Evolutionary conservation across 2,329 filamentous ascomycete species (phyloP), one percentile per base, ranked within the genome.

Genomic region (Colletotrichum graminicola): DNA sequence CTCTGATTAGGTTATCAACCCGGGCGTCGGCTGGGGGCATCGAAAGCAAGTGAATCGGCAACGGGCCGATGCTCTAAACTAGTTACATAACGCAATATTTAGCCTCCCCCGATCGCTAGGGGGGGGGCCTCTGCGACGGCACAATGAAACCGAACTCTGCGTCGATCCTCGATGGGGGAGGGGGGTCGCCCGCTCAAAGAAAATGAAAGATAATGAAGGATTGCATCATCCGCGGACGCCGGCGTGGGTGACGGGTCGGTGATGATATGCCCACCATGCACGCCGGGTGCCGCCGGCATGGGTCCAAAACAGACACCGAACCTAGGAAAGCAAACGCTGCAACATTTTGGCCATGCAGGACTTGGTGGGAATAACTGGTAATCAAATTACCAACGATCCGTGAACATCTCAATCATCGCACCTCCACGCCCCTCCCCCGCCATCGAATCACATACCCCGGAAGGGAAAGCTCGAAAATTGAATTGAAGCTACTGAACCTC

Each of bases 151-250:
- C 34, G 34, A 56, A 26, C 5, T 39, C 32, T 26, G 54, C 21
- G 54, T 68, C 60, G 60, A 68, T 68, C 66, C 51, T 39, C 49
- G 18, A 41, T 29, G 26, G 29, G 41, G 54, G 12, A n/a, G 39
- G 39, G 12, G 8, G 41, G 18, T 3, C 16, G 41, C 6, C 18
- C 6, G 41, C 23, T 23, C 26, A 23, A 12, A 51, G 14, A 16
- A 18, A 51, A 29, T 5, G 8, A 34, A 32, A 8, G 2, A 55
- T 4, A 55, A 36, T 16, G 34, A 7, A n/a, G n/a, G n/a, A 16
- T 21, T 34, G 26, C 41, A 61, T 61, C 57, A 18, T 51, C 14
- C 29, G 18, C n/a, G 29, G 51, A 54, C 47, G 23, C 47, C 47
- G 52, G 21, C 26, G 14, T 52, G n/a, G 23, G 11, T 12, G 23